phyloP scores from a whole-genome alignment of 1,284 basidiomycete genomes.

The Cystobasidium sp. region DNA sequence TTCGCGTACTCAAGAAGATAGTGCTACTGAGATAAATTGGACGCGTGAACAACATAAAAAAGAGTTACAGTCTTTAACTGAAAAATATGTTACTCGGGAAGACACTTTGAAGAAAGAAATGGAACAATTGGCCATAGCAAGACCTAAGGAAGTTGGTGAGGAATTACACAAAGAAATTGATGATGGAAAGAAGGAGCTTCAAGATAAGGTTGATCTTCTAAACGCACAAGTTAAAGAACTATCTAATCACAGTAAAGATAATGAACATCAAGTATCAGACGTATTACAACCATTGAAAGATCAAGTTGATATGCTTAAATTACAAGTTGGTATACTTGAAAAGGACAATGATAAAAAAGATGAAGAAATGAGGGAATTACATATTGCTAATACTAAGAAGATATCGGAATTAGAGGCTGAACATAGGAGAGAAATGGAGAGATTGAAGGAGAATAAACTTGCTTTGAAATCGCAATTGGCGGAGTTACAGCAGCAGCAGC shows the following conservation, averaged over 20 bases:
- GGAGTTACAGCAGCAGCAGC: slow-evolving; percentile 51
- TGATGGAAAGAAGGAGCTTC: slow-evolving; percentile 3
- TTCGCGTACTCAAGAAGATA: slow-evolving; percentile 52
- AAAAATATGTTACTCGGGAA: slow-evolving; percentile 7
- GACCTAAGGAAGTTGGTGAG: slow-evolving; percentile 64
- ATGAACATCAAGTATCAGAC: background rate
- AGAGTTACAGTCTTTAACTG: slow-evolving; percentile 24
- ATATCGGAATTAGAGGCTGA: slow-evolving; percentile 44
- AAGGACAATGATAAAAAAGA: slow-evolving; percentile 54
- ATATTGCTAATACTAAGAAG: slow-evolving; percentile 67
- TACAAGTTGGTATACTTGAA: slow-evolving; percentile 13
- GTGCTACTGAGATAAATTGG: slow-evolving; percentile 8
- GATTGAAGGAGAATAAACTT: slow-evolving; percentile 67
- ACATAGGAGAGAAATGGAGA: slow-evolving; percentile 60
- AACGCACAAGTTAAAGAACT: background rate
- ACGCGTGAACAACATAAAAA: slow-evolving; percentile 11
- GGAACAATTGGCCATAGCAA: background rate
- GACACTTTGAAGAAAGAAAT: slow-evolving; percentile 21
- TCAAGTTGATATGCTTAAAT: slow-evolving; percentile 61
- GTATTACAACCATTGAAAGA: background rate
- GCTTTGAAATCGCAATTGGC: slow-evolving; percentile 68
- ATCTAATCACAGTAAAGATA: background rate
- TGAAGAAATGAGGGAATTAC: slow-evolving; percentile 72
- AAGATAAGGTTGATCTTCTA: background rate
- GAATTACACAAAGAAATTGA: slow-evolving; percentile 50